Evolutionary conservation across 345 rosid species (phyloP), one percentile per base, ranked within the genome.

Genomic region (Kandelia obovata): DNA sequence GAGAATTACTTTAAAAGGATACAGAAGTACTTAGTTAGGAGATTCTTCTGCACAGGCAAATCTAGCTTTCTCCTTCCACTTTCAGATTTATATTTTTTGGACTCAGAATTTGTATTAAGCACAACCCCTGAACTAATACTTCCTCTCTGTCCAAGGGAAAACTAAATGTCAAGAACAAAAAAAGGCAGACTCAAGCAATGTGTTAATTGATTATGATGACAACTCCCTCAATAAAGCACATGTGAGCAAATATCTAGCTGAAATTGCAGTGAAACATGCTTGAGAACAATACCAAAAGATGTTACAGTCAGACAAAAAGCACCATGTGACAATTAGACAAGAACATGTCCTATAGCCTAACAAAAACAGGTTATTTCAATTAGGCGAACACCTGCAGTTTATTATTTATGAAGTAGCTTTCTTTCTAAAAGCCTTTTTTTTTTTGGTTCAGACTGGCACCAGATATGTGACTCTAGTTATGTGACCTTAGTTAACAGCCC

Each of bases 11-110:
- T 65, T 35, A 23, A 20, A 71, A 56, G 99, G 99, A 95, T 92
- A 95, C 98, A 90, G 74, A 95, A 95, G 73, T 92, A 92, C 77
- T 90, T 88, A 7, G 97, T 92, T 62, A 92, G 83, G 61, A 92
- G 86, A 82, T 95, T 95, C 87, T 87, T 92, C 87, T 95, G 97
- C 77, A 87, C 89, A 7, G 97, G 99, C 79, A 90, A 83, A 76
- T 90, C 97, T 71, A 92, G 83, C 83, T 83, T 92, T 81, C 83
- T 88, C 79, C 79, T 89, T 74, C 81, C 81, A 68, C 55, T 81
- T 73, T 82, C 83, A 62, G 77, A 84, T 74, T 81, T 86, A 67
- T 72, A 78, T 62, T 62, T 77, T 77, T 80, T 87, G 25, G 37
- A 69, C 28, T 73, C 77, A 26, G 71, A 61, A 70, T 35, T 75